Evolutionary conservation across 1,284 basidiomycete species (phyloP).

Genomic region (Pisolithus thermaeus): DNA sequence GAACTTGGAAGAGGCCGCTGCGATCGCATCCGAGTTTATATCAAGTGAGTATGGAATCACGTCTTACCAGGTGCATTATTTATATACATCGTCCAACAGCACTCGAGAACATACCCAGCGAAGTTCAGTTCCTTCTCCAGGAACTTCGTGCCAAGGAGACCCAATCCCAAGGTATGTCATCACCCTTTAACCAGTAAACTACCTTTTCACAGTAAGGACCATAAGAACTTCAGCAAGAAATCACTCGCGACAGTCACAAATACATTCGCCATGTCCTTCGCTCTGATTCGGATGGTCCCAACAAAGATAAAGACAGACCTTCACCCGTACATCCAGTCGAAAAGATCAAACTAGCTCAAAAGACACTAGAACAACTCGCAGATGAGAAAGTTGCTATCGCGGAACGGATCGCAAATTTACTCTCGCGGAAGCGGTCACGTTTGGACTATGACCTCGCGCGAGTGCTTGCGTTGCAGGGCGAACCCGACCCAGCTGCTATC

Average conservation of each 20-base stretch:
- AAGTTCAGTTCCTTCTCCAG: slow-evolving; percentile 64
- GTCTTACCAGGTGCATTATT: background rate
- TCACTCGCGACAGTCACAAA: slow-evolving; percentile 45
- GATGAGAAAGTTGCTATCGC: slow-evolving; percentile 53
- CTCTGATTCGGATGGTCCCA: slow-evolving; percentile 18
- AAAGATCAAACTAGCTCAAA: slow-evolving; percentile 28
- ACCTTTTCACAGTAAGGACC: background rate
- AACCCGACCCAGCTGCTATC: slow-evolving; percentile 33
- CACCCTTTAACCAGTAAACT: background rate
- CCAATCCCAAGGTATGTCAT: slow-evolving; percentile 41
- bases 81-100: slow-evolving; percentile 28
- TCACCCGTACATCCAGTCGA: slow-evolving; percentile 26
- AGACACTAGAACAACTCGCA: slow-evolving; percentile 33
- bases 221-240: slow-evolving; percentile 49
- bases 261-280: slow-evolving; percentile 49
- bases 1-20: slow-evolving; percentile 57
- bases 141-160: slow-evolving; percentile 63
- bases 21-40: slow-evolving; percentile 65
- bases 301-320: slow-evolving; percentile 22
- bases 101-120: slow-evolving; percentile 71
- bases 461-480: slow-evolving; percentile 52
- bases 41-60: slow-evolving; percentile 43
- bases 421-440: slow-evolving; percentile 47
- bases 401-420: slow-evolving; percentile 46
- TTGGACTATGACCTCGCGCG: slow-evolving; percentile 51